A percentile compares a stretch with the other conserved stretches of the same genome.
phyloP scores from a whole-genome alignment of 352 stramenopile genomes.

The Discostella stelligera region DNA sequence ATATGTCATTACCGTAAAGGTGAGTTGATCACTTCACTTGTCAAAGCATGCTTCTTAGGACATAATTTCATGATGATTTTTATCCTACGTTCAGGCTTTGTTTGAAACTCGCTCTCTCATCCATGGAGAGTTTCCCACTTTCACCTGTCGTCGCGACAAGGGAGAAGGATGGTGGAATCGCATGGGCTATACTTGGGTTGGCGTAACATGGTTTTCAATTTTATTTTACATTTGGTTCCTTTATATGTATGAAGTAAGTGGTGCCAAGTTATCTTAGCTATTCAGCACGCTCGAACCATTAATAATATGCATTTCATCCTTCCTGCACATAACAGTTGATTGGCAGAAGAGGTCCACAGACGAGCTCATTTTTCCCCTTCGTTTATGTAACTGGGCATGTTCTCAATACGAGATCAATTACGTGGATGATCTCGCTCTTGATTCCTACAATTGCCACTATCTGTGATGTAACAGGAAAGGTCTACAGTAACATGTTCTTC shows the following conservation, averaged over 20 bases:
- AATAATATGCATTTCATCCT: background rate
- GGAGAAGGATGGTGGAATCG: conserved; percentile 66
- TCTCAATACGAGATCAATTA: conserved; percentile 68
- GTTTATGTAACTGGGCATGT: conserved; percentile 42
- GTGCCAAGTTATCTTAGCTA: conserved; percentile 13
- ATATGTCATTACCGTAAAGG: conserved; percentile 93
- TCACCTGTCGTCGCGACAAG: conserved; percentile 54
- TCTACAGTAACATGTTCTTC: conserved; percentile 80
- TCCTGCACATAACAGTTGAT: conserved; percentile 36
- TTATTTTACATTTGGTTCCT: conserved; percentile 75
- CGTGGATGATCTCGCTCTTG: conserved; percentile 74
- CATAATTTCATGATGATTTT: background rate
- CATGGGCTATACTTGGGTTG: conserved; percentile 74
- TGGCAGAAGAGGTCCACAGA: conserved; percentile 42
- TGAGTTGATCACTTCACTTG: conserved; percentile 45
- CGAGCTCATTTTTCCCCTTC: conserved; percentile 49
- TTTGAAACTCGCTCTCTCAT: conserved; percentile 77
- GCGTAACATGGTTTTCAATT: conserved; percentile 63
- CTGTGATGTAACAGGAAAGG: conserved; percentile 77
- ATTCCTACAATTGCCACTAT: conserved; percentile 62
- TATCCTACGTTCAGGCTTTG: conserved; percentile 51
- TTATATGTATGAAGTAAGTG: conserved; percentile 65
- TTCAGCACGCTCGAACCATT: background rate
- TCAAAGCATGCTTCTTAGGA: background rate
- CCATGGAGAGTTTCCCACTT: conserved; percentile 66